Evolutionary conservation across 2,329 filamentous ascomycete genomes (phyloP), one percentile per base, ranked within the genome.

Genomic region (Aspergillus novoparasiticus): DNA sequence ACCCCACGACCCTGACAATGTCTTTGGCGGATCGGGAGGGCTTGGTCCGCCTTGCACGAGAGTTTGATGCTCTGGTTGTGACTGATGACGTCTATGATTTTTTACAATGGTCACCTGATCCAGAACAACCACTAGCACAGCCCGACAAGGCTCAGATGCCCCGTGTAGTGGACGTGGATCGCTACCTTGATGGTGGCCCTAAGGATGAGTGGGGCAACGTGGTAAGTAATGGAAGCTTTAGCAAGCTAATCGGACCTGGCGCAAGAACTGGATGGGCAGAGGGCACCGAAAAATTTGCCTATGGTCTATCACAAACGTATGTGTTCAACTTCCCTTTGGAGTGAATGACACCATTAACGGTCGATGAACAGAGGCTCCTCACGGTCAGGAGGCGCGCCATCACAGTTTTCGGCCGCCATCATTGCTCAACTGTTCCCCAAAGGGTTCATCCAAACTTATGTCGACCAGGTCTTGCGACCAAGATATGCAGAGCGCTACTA

Each of bases 11-110:
- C 34, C 90, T 90, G 72, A 93, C 92, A 3, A 94, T 96, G 89
- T 88, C 89, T 16, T 77, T 93, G 4, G 75, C 78, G 21, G 86
- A 90, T 32, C 86, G 95, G 4, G 80, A 88, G 66, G 82, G 82
- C 12, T 84, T 98, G 4, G 88, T 98, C 28, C 81, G 82, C n/a
- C 78, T 97, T 8, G 94, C 94, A 0, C 85, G 94, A 61, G 83
- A 88, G 63, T 87, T 90, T 75, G 89, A 98, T 75, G 92, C 92
- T 8, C 84, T 98, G n/a, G 79, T 97, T 60, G 84, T 97, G 32
- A 87, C 87, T 56, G 94, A 98, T 79, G 95, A 99, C 76, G 93
- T 98, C 11, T 99, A 99, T 75, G 94, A 98, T 76, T 90, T 94
- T 68, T 83, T 98, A 6, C 91, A 94, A 74, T 97, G 93, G 92